Conservation (phyloP, 768 basidiomycete species). For the Russula earlei region DNA sequence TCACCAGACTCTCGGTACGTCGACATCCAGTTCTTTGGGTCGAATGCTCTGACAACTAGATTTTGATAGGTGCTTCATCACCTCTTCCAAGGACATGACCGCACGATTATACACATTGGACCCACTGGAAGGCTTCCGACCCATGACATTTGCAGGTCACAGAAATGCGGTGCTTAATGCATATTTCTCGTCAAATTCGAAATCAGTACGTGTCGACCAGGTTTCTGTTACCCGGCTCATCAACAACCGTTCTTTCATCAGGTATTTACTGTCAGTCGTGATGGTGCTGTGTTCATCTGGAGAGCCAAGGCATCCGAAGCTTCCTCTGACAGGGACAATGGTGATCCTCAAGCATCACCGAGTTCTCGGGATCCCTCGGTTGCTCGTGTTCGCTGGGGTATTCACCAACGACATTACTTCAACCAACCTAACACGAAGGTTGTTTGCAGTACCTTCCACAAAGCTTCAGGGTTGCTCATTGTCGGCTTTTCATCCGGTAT, state of each 20-base stretch:
- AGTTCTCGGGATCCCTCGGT: slow-evolving; percentile 42
- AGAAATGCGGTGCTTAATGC: slow-evolving; percentile 78
- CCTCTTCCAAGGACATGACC: slow-evolving; percentile 94
- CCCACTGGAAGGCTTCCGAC: slow-evolving; percentile 85
- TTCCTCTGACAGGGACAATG: slow-evolving; percentile 41
- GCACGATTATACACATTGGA: slow-evolving; percentile 87
- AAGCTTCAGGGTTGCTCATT: slow-evolving; percentile 72
- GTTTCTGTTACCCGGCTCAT: not conserved
- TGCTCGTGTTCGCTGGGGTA: slow-evolving; percentile 82
- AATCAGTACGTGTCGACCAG: slow-evolving; percentile 44
- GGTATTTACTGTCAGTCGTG: slow-evolving; percentile 95
- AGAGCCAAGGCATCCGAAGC: slow-evolving; percentile 58
- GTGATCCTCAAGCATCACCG: slow-evolving; percentile 35
- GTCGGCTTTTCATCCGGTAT: slow-evolving; percentile 95
- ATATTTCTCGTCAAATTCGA: slow-evolving; percentile 76
- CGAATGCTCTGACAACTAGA: not conserved
- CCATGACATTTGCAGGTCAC: slow-evolving; percentile 96
- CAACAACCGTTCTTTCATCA: slow-evolving; percentile 25
- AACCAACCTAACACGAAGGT: slow-evolving; percentile 82
- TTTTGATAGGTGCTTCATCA: slow-evolving; percentile 72
- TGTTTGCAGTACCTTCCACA: slow-evolving; percentile 81
- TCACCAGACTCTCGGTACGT: slow-evolving; percentile 78
- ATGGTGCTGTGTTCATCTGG: slow-evolving; percentile 96
- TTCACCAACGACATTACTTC: slow-evolving; percentile 85
- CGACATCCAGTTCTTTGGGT: not conserved